These are phyloP conservation scores for Epithemia pelagica DNA, from an alignment of 108 stramenopile species.

Conservation along the genomic window DNA sequence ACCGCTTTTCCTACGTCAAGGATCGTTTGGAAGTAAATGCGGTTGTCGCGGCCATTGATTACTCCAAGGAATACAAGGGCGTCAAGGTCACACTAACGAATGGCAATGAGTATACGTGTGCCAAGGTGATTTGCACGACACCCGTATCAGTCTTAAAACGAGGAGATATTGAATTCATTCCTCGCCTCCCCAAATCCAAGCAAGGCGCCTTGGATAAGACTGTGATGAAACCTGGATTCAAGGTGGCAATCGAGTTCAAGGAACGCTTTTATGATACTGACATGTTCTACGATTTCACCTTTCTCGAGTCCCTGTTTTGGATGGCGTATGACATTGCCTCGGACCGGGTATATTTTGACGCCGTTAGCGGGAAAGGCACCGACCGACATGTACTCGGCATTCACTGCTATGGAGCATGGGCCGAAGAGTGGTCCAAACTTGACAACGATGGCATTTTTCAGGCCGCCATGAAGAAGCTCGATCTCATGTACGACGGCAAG, in stretches of 20 bases:
- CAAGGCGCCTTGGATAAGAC: constrained; percentile 3
- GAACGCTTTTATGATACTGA: constrained; percentile 26
- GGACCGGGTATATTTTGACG: constrained; percentile 12
- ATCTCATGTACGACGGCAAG: constrained; percentile 13
- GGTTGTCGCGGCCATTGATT: not conserved
- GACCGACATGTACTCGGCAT: constrained; percentile 7
- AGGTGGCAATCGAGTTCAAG: constrained; percentile 17
- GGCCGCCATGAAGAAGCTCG: constrained; percentile 9
- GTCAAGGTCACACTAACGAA: not conserved
- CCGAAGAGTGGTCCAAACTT: not conserved
- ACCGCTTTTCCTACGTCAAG: too few relatives aligned
- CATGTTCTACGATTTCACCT: too few relatives aligned
- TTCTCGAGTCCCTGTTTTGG: not conserved
- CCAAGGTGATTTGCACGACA: constrained; percentile 15
- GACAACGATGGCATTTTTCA: constrained; percentile 15
- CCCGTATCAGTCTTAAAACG: constrained; percentile 13
- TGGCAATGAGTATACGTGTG: constrained; percentile 2
- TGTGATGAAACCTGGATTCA: constrained; percentile 9
- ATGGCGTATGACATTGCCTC: constrained; percentile 1
- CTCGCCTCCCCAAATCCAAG: constrained; percentile 5
- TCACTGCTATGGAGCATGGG: not conserved
- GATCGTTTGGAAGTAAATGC: not conserved
- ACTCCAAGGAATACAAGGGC: not conserved
- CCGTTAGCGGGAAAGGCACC: not conserved
- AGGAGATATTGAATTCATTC: constrained; percentile 16